Evolutionary conservation across 306 rosid species (phyloP).

Genomic region (Ochetophila trinervis): DNA sequence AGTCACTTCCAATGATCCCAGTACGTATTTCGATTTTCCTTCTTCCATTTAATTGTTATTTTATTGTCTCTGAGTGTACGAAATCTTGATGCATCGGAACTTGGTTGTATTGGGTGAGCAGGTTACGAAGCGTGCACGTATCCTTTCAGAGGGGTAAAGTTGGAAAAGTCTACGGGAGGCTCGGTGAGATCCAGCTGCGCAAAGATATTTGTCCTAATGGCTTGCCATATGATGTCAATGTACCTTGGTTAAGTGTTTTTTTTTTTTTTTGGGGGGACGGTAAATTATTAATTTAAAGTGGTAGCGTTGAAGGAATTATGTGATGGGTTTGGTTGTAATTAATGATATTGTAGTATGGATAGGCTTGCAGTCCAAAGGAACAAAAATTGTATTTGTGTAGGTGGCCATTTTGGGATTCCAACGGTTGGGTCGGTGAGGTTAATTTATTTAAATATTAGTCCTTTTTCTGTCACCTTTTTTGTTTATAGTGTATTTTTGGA

Average conservation of each 20-base stretch:
- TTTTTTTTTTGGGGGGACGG: background rate
- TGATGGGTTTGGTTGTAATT: background rate
- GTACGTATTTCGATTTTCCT: slow-evolving; percentile 34
- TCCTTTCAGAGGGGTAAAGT: slow-evolving; percentile 29
- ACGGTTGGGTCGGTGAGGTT: no score
- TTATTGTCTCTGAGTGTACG: background rate
- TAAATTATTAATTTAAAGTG: background rate
- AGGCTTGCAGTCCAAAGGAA: background rate
- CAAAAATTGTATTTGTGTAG: no score
- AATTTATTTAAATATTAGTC: no score
- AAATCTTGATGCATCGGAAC: background rate
- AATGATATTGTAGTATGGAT: background rate
- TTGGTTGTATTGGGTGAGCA: slow-evolving; percentile 15
- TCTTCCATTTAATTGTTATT: background rate
- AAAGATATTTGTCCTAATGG: background rate
- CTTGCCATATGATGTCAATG: background rate
- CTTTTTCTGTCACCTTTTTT: no score
- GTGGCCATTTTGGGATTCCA: no score
- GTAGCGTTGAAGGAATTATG: background rate
- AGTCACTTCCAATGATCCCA: slow-evolving; percentile 54
- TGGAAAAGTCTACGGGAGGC: slow-evolving; percentile 29
- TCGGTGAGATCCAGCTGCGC: slow-evolving; percentile 12
- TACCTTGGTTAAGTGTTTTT: background rate
- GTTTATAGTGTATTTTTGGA: no score
- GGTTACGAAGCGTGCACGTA: slow-evolving; percentile 60